Base-by-base conservation (phyloP, 345 rosid genomes). In the Rubroshorea leprosula region DNA sequence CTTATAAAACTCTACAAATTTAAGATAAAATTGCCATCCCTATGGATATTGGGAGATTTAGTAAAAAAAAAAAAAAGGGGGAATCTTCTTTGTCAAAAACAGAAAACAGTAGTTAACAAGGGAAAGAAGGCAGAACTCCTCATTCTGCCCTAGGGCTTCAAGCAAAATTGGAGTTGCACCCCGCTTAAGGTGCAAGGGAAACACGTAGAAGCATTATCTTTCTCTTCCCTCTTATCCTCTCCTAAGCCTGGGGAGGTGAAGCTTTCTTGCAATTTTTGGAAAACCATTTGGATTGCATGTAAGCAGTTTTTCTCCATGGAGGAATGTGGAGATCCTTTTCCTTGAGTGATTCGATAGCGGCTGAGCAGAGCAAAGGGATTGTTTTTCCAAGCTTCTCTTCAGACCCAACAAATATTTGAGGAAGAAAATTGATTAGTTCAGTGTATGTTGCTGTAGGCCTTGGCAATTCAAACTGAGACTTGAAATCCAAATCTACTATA, bases 271-370 rank as follows among this genome's bases (percentile, higher is more conserved):
- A 70, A 54, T 73, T 57, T 41, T 57, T 68, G 44, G 78, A 70
- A 18, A 78, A 56, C 82, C 82, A 78, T 55, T 78, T 78, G 18
- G 74, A 66, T 11, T 54, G 72, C 82, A 78, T 69, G 63, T 69
- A 72, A 53, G 49, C 31, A 6, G 63, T 61, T 46, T 62, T 72
- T 57, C 82, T 78, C 82, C 82, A 78, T 0, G 82, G 82, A 45
- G 72, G 74, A 21, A 74, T 11, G 43, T 78, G 58, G 15, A 74
- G 72, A 11, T 68, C 74, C 2, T 55, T 74, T 25, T 78, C 77
- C 46, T 66, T 69, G 12, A 74, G 65, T 1, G 77, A 74, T 24
- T 54, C 24, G 13, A 66, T 66, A 0, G 70, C 70, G 47, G 82
- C 82, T 18, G 72, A 52, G 29, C 79, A 72, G 9, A 78, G 20